Evolutionary conservation across 108 stramenopile species (phyloP).

Genomic region (Skeletonema potamos): DNA sequence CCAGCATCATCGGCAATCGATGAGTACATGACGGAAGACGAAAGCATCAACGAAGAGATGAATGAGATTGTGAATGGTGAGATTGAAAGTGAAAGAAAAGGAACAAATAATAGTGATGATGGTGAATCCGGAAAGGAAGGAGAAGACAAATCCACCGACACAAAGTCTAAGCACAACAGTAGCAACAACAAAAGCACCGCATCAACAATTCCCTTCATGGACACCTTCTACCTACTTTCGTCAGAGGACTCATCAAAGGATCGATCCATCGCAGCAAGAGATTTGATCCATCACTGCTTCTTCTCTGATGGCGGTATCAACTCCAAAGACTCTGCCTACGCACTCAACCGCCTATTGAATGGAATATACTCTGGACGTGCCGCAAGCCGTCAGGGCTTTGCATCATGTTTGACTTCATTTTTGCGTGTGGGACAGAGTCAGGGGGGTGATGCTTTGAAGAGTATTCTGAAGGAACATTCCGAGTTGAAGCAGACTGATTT

Average conservation of each 20-base stretch:
- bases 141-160: slow-evolving; percentile 12
- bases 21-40: slow-evolving; percentile 24
- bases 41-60: slow-evolving; percentile 36
- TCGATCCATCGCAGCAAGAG: slow-evolving; percentile 66
- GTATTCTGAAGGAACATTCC: slow-evolving; percentile 26
- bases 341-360: slow-evolving; percentile 75
- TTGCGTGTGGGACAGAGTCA: slow-evolving; percentile 58
- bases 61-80: slow-evolving; percentile 42
- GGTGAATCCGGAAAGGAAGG: slow-evolving; percentile 8
- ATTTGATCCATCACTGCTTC: slow-evolving; percentile 73
- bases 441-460: slow-evolving; percentile 40
- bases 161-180: not conserved
- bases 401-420: slow-evolving; percentile 75
- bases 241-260: slow-evolving; percentile 56
- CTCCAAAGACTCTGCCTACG: slow-evolving; percentile 77
- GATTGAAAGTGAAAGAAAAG: slow-evolving; percentile 19
- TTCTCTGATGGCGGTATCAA: slow-evolving; percentile 47
- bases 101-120: slow-evolving; percentile 21
- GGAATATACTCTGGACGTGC: slow-evolving; percentile 84
- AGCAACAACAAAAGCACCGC: slow-evolving; percentile 17
- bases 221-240: slow-evolving; percentile 77
- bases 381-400: slow-evolving; percentile 83
- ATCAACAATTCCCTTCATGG: slow-evolving; percentile 60
- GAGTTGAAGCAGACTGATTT: slow-evolving; percentile 8
- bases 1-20: slow-evolving; percentile 1